Conservation (phyloP, 345 rosid species). For the Populus davidiana region DNA sequence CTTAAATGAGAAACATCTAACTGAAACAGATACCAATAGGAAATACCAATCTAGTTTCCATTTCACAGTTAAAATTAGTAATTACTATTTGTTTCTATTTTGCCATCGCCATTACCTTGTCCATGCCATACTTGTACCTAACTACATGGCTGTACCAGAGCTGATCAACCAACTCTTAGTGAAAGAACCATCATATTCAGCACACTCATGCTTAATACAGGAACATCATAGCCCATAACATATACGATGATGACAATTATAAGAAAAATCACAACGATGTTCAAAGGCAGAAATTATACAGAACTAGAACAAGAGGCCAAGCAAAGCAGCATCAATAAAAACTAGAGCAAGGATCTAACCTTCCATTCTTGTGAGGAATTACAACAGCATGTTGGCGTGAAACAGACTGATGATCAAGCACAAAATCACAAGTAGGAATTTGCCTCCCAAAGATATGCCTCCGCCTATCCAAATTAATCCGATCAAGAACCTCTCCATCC, state of each 20-base stretch:
- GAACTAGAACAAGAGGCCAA: not conserved
- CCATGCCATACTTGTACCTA: not conserved
- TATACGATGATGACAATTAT: not conserved
- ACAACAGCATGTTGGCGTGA: constrained; percentile 95
- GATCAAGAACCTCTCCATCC: constrained; percentile 81
- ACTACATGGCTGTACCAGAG: not conserved
- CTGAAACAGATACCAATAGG: not conserved
- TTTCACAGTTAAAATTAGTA: not conserved
- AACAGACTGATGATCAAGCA: constrained; percentile 80
- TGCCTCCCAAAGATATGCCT: constrained; percentile 92
- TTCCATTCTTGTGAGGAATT: constrained; percentile 74
- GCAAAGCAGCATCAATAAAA: not conserved
- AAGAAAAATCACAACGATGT: not conserved
- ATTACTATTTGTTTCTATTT: not conserved
- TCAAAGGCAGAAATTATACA: not conserved
- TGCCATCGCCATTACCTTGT: not conserved
- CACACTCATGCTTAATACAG: not conserved
- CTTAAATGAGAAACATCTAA: not conserved
- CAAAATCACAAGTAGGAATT: constrained; percentile 75
- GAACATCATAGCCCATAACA: not conserved
- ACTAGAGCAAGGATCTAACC: constrained; percentile 32
- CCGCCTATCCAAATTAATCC: constrained; percentile 62
- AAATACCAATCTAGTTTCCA: not conserved
- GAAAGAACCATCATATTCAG: not conserved
- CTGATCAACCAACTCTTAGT: not conserved